A percentile compares a stretch with the other conserved stretches of the same genome.
These are phyloP conservation scores for Acacia concinna DNA, from an alignment of 331 rosid species.

Conservation along the genomic window DNA sequence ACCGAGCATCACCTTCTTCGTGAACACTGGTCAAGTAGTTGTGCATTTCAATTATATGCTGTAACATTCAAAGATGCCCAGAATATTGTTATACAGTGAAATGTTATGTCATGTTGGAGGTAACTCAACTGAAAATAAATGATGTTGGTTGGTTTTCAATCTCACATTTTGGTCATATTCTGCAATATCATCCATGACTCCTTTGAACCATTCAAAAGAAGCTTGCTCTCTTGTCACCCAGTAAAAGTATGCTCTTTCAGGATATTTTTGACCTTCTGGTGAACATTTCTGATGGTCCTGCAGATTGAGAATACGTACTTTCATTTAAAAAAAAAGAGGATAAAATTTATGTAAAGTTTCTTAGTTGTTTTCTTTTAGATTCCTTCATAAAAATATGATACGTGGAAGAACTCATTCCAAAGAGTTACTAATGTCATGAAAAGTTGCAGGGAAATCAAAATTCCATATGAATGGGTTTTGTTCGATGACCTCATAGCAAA, in stretches of 20 bases:
- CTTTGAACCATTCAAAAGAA: constrained; percentile 98
- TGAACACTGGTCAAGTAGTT: constrained; percentile 83
- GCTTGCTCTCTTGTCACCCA: constrained; percentile 94
- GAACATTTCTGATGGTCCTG: constrained; percentile 14
- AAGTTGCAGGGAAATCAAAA: not conserved
- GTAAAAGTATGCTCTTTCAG: constrained; percentile 84
- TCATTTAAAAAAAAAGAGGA: not conserved
- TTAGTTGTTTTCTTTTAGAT: not conserved
- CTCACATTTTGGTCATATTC: constrained; percentile 71
- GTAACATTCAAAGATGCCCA: constrained; percentile 38
- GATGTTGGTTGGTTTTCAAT: constrained; percentile 18
- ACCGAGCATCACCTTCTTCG: constrained; percentile 89
- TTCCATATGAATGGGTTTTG: not conserved
- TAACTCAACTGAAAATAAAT: not conserved
- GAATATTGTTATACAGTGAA: constrained; percentile 9
- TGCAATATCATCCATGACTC: constrained; percentile 90
- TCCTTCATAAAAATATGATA: not conserved
- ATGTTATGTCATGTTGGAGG: constrained; percentile 1
- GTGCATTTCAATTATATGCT: constrained; percentile 88
- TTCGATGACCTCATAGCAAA: not conserved
- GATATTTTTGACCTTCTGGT: constrained; percentile 39
- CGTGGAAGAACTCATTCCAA: not conserved
- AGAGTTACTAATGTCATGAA: not conserved
- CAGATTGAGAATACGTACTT: not conserved
- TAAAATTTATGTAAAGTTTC: not conserved